These are phyloP conservation scores for Teunomyces kruisii DNA, from an alignment of 805 yeast genomes.

Conservation along the genomic window DNA sequence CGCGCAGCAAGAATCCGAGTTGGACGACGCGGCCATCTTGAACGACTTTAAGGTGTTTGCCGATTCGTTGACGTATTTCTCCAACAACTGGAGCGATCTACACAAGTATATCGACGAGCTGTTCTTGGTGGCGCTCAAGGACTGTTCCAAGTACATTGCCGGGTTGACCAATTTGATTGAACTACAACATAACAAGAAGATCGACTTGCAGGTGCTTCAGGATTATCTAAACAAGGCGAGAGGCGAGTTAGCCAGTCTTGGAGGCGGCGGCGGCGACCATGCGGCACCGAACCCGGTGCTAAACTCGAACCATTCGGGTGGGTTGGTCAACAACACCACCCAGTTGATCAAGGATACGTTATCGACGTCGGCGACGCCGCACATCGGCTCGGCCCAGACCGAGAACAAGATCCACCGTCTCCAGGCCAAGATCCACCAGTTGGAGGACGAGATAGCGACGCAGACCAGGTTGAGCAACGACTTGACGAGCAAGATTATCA, in stretches of 20 bases:
- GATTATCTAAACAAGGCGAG: conserved; percentile 75
- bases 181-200: conserved; percentile 84
- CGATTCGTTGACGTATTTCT: conserved; percentile 34
- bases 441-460: conserved; percentile 45
- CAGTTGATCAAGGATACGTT: conserved; percentile 51
- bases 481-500: conserved; percentile 46
- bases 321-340: conserved; percentile 42
- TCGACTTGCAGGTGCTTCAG: conserved; percentile 83
- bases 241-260: conserved; percentile 52
- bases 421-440: conserved; percentile 39
- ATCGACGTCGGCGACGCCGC: conserved; percentile 46
- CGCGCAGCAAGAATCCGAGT: conserved; percentile 38
- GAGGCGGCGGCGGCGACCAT: conserved; percentile 14
- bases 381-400: conserved; percentile 40
- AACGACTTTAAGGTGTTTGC: conserved; percentile 38
- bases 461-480: conserved; percentile 48
- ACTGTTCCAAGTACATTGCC: conserved; percentile 70
- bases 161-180: conserved; percentile 60
- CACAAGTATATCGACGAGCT: conserved; percentile 67
- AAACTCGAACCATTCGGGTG: conserved; percentile 22
- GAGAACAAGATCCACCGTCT: conserved; percentile 46
- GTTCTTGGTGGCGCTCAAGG: conserved; percentile 79
- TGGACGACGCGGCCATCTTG: conserved; percentile 17
- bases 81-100: conserved; percentile 40
- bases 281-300: conserved; percentile 25